Conservation (phyloP, 2,329 filamentous ascomycete genomes). For the Chrysosporium keratinophilum region DNA sequence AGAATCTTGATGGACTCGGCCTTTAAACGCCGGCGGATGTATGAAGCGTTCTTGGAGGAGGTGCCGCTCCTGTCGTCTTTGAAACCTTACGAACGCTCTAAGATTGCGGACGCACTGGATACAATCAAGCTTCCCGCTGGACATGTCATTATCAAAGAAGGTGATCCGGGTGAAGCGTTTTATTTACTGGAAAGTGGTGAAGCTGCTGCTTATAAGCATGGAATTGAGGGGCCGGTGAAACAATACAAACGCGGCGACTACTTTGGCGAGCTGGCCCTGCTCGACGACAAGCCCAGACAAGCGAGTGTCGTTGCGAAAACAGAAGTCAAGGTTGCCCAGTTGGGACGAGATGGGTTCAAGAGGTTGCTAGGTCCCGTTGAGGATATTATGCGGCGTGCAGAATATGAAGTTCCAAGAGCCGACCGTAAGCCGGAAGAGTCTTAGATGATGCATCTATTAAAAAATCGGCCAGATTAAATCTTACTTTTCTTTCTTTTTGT, state of each 20-base stretch:
- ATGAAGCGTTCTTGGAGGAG: constrained; percentile 91
- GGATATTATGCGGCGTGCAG: constrained; percentile 72
- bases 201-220: constrained; percentile 77
- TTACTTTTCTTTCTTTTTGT: background rate
- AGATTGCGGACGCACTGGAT: constrained; percentile 93
- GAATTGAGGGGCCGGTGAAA: constrained; percentile 58
- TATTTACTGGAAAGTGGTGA: constrained; percentile 82
- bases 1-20: constrained; percentile 97
- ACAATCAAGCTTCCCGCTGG: constrained; percentile 74
- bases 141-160: constrained; percentile 78
- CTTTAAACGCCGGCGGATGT: constrained; percentile 90
- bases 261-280: constrained; percentile 87
- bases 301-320: constrained; percentile 75
- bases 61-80: constrained; percentile 75
- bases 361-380: constrained; percentile 84
- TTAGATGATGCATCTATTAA: background rate
- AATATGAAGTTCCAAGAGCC: constrained; percentile 25
- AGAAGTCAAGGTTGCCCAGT: constrained; percentile 82
- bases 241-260: constrained; percentile 86
- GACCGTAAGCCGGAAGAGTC: constrained; percentile 1
- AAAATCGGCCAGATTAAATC: background rate
- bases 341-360: constrained; percentile 93
- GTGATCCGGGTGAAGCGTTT: constrained; percentile 83
- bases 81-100: constrained; percentile 86
- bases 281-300: constrained; percentile 87